Evolutionary conservation across 768 basidiomycete genomes (phyloP), one percentile per base, ranked within the genome.

Genomic region (Phanerochaete sordida): DNA sequence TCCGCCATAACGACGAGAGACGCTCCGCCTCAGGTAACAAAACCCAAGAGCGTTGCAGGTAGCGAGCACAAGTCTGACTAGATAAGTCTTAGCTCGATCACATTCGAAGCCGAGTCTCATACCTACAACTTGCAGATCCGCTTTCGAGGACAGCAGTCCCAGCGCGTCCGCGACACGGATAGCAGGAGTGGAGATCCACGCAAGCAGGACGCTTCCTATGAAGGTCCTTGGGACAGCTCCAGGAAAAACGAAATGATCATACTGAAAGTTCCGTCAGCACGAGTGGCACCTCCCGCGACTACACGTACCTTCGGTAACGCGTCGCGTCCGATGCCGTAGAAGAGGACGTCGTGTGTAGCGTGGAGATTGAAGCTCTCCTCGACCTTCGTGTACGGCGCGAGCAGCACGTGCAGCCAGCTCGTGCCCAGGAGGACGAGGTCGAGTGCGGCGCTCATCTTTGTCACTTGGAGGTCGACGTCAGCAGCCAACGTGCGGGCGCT

Each of bases 311-410:
- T 80, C 39, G 64, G 68, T 27, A 91, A 70, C 33, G 66, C 71
- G 2, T 69, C 67, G 1, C 73, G 68, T 0, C 68, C 49, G 19
- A 85, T 69, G 1, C 95, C 94, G 67, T 93, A 87, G 75, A 88
- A 81, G 28, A 98, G 76, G 26, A 93, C 77, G 72, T 99, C 97
- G 68, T 97, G 93, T 0, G 81, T 81, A 0, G 93, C 95, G 69
- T 98, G 97, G 9, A 98, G 81, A 65, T 90, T 95, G 79, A 98
- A 98, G 68, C 90, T 91, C 75, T 99, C 97, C 73, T 99, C 97
- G 28, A 99, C 97, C 76, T 99, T 99, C 3, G 92, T 91, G 70
- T 90, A 93, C 0, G 97, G 96, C 2, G 91, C 83, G 2, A 92
- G 75, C 26, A 90, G 64, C 49, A 95, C 88, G 64, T 96, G 89